Evolutionary conservation across 2,329 filamentous ascomycete species (phyloP).

Genomic region (Ophiocordyceps unilateralis): DNA sequence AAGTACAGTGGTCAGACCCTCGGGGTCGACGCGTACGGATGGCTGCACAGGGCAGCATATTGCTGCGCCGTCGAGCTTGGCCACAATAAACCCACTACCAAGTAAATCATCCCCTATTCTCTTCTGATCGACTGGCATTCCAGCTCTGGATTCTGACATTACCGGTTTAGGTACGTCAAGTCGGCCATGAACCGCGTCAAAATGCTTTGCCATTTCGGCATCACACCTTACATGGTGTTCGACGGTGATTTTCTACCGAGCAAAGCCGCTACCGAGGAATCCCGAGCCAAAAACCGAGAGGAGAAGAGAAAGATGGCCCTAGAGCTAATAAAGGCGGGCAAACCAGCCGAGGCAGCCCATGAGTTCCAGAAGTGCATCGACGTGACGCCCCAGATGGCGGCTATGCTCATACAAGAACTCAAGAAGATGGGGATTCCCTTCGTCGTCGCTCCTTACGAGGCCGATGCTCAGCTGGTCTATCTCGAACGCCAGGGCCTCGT

Average conservation of each 20-base stretch:
- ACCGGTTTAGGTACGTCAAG: constrained; percentile 54
- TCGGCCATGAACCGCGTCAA: constrained; percentile 79
- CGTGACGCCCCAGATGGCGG: constrained; percentile 90
- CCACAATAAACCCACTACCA: constrained; percentile 70
- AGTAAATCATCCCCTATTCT: constrained; percentile 33
- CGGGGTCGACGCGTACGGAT: constrained; percentile 94
- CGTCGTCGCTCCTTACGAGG: constrained; percentile 91
- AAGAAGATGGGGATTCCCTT: constrained; percentile 68
- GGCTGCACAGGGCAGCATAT: constrained; percentile 87
- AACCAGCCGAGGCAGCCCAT: constrained; percentile 59
- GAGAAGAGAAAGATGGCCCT: constrained; percentile 61
- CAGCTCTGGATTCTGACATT: background rate
- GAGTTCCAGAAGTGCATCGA: constrained; percentile 94
- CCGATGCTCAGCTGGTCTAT: constrained; percentile 91
- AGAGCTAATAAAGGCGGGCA: constrained; percentile 67
- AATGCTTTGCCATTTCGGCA: constrained; percentile 86
- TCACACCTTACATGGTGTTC: constrained; percentile 90
- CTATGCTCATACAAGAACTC: constrained; percentile 76
- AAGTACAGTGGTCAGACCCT: constrained; percentile 77
- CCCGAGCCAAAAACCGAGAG: constrained; percentile 56
- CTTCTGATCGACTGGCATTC: background rate
- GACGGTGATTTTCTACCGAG: constrained; percentile 91
- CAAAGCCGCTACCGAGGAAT: constrained; percentile 73
- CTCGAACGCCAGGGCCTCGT: constrained; percentile 74
- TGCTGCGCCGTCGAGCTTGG: constrained; percentile 84